Base-by-base conservation (phyloP, 305 asterid genomes). In the Fraxinus paxiana region DNA sequence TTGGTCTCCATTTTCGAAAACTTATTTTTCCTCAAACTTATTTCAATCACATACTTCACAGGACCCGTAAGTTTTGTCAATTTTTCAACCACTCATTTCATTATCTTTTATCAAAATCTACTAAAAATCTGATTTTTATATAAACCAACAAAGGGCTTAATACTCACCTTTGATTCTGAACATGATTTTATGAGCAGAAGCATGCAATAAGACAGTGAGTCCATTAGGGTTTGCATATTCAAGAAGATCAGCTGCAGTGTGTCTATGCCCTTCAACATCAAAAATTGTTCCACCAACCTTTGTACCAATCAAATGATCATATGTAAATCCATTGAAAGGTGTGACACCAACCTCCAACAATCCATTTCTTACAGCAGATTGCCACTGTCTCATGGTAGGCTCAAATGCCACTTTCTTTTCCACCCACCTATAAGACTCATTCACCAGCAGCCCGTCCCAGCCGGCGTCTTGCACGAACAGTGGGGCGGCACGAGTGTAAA, bases 261-360 rank as follows among this genome's bases (percentile, higher is more conserved):
- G 98, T 6, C 98, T 87, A 59, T 63, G 83, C 2, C 97, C 98
- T n/a, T 83, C 69, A 30, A 63, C 51, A 77, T 95, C 98, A 56
- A 95, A 95, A 12, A 91, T 93, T n/a, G 97, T 86, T 0, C 98
- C 98, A 0, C 98, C 98, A 22, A 93, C 30, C 81, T 95, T 95
- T 6, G 98, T 93, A 73, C 98, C 98, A 1, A 71, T 15, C 46
- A 95, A 0, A 83, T 95, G 98, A 75, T 95, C 97, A 59, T 91
- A 93, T 5, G 98, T 93, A 31, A 92, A 95, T 0, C 98, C 98
- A 74, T 95, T 93, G 74, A 85, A 78, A 1, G 98, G 98, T 15
- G 17, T 6, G 31, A 93, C 86, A 0, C 97, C 98, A 0, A 82
- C 87, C 78, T 93, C 97, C 75, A 95, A 26, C 86, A 95, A 54